Base-by-base conservation (phyloP, 139 green algal genomes). In the Deuterostichococcus epilithicus region DNA sequence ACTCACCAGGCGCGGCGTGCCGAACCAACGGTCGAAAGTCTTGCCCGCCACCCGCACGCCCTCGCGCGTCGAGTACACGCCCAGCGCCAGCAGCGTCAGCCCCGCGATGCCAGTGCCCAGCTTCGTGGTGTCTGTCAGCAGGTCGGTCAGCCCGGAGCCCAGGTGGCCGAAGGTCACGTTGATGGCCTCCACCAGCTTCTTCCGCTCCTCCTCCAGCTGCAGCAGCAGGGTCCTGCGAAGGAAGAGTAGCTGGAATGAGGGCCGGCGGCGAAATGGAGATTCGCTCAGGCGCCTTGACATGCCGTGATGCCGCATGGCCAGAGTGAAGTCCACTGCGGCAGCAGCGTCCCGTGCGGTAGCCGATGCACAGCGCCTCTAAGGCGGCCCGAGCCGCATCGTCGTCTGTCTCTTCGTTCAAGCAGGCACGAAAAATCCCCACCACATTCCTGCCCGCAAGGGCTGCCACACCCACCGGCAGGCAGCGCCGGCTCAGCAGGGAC, bases 61-160 rank as follows among this genome's bases (percentile, higher is more conserved):
- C 85, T 98, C 95, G 1, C 93, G 76, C 3, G 92, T 85, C 4
- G 83, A 84, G 80, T 97, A 98, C 2, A 98, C 81, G 39, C 95
- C 95, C 45, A 94, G 82, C 36, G 93, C 94, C 35, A 98, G 84
- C 36, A 91, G 84, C 3, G 89, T 91, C 23, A 87, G 72, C 15
- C 94, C 92, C 8, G 83, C 92, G 58, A 95, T 86, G 22, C 84
- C 47, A 38, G 86, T 88, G 5, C 86, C 74, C 78, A 97, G 84
- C 81, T 92, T 94, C 70, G 93, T 85, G 5, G 44, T 83, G 77
- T 98, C 95, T 4, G 87, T 93, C 26, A 98, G 80, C 72, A 98
- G 81, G 35, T 83, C 78, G 15, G 79, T 81, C 2, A 83, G 85
- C 3, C 81, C 89, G 22, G 80, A 28, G 18, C 94, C 94, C 38